Conservation (phyloP, 257 asterid species). For the Marsdenia floribunda region DNA sequence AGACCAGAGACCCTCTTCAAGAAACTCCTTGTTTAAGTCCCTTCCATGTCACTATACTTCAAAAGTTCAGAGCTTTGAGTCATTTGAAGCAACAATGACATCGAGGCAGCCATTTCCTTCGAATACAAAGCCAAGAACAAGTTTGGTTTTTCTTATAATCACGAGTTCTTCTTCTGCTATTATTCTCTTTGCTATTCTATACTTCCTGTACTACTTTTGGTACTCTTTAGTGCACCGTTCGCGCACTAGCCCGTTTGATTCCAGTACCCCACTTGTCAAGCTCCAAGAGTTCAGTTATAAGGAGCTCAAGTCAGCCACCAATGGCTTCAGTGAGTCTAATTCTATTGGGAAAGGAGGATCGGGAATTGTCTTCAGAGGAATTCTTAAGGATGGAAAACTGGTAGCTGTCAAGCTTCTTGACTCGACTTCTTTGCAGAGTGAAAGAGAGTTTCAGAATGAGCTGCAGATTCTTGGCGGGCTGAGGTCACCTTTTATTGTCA, state of each 20-base stretch:
- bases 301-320: constrained; percentile 72
- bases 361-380: constrained; percentile 77
- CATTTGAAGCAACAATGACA: constrained; percentile 33
- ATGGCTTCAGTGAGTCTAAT: constrained; percentile 52
- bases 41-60: neutral
- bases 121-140: constrained; percentile 39
- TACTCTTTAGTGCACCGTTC: constrained; percentile 59
- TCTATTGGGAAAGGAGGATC: constrained; percentile 96
- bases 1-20: neutral
- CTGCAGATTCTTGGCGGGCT: constrained; percentile 74
- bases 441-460: constrained; percentile 89
- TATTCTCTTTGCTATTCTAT: constrained; percentile 59
- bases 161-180: constrained; percentile 48
- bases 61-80: neutral
- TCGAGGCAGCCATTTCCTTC: constrained; percentile 54
- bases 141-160: constrained; percentile 39
- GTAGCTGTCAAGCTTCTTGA: constrained; percentile 81
- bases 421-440: constrained; percentile 57
- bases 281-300: constrained; percentile 69
- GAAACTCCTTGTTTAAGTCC: neutral
- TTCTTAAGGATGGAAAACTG: constrained; percentile 62
- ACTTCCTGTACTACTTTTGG: constrained; percentile 62
- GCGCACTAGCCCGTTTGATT: constrained; percentile 79
- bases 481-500: constrained; percentile 52
- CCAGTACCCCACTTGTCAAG: constrained; percentile 47